These are phyloP conservation scores for Priceomyces carsonii DNA, from an alignment of 805 yeast genomes.

Conservation along the genomic window DNA sequence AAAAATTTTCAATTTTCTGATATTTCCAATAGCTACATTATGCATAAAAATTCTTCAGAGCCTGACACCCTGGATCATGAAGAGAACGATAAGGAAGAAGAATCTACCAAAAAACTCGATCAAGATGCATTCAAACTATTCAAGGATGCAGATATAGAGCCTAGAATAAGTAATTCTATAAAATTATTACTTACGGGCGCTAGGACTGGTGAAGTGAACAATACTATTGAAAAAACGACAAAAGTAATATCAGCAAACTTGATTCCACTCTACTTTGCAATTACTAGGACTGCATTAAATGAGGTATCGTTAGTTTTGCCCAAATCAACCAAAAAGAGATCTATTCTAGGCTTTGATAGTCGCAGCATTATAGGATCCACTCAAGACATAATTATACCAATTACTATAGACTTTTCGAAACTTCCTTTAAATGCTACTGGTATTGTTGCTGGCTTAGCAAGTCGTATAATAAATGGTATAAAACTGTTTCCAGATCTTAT, in stretches of 20 bases:
- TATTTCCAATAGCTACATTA: conserved; percentile 43
- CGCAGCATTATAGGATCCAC: conserved; percentile 54
- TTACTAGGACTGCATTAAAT: conserved; percentile 51
- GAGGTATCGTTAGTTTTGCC: conserved; percentile 53
- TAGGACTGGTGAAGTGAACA: conserved; percentile 47
- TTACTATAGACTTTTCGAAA: conserved; percentile 51
- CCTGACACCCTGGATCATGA: conserved; percentile 1
- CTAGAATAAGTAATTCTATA: conserved; percentile 39
- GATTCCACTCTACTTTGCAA: conserved; percentile 48
- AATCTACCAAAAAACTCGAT: conserved; percentile 20
- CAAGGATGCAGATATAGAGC: conserved; percentile 39
- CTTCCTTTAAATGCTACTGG: conserved; percentile 64
- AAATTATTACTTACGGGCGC: conserved; percentile 60
- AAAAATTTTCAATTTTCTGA: conserved; percentile 47
- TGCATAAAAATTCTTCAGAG: conserved; percentile 1
- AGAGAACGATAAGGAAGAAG: background rate
- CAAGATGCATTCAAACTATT: conserved; percentile 36
- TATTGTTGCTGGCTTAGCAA: conserved; percentile 65
- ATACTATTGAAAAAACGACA: conserved; percentile 45
- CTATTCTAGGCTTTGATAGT: conserved; percentile 40
- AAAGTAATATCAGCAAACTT: conserved; percentile 31
- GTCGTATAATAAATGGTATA: conserved; percentile 41
- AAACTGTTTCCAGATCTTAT: conserved; percentile 13
- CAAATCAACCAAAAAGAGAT: conserved; percentile 34
- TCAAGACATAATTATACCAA: conserved; percentile 57